Evolutionary conservation across 768 basidiomycete genomes (phyloP).

Genomic region (Suillus subluteus): DNA sequence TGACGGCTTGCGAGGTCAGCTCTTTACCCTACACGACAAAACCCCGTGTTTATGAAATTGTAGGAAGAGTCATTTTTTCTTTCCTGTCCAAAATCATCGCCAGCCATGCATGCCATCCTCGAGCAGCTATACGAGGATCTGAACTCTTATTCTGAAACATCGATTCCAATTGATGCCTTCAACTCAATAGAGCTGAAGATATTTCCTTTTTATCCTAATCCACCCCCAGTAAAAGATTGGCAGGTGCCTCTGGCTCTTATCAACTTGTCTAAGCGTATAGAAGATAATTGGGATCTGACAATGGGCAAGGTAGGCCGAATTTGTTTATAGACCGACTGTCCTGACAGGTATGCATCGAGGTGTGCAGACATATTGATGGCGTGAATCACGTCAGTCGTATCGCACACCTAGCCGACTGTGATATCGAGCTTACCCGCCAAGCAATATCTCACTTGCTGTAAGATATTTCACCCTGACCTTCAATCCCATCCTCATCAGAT

Average conservation of each 20-base stretch:
- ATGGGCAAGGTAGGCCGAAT: slow-evolving; percentile 68
- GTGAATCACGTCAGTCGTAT: slow-evolving; percentile 90
- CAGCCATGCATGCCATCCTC: slow-evolving; percentile 77
- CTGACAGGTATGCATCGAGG: slow-evolving; percentile 41
- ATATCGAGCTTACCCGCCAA: slow-evolving; percentile 77
- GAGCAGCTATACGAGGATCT: slow-evolving; percentile 97
- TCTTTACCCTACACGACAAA: slow-evolving; percentile 12
- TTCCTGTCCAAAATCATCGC: slow-evolving; percentile 69
- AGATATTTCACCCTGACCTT: slow-evolving; percentile 28
- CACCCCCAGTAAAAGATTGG: slow-evolving; percentile 90
- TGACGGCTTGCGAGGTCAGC: slow-evolving; percentile 86
- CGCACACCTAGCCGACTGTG: slow-evolving; percentile 89
- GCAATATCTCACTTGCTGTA: slow-evolving; percentile 93
- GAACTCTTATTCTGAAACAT: slow-evolving; percentile 96
- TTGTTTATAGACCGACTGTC: slow-evolving; percentile 5
- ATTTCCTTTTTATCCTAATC: slow-evolving; percentile 96
- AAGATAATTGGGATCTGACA: slow-evolving; percentile 96
- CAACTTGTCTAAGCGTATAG: slow-evolving; percentile 76
- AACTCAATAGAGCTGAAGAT: slow-evolving; percentile 96
- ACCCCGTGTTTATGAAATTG: slow-evolving; percentile 11
- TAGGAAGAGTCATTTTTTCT: slow-evolving; percentile 91
- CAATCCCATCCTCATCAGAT: slow-evolving; percentile 2
- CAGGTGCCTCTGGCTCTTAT: slow-evolving; percentile 92
- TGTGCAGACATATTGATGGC: slow-evolving; percentile 85
- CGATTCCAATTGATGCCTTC: slow-evolving; percentile 87